A percentile compares a stretch with the other conserved stretches of the same genome.
Conservation (phyloP, 1,139 yeast genomes). For the Nakaseomyces uthaithaninus region DNA sequence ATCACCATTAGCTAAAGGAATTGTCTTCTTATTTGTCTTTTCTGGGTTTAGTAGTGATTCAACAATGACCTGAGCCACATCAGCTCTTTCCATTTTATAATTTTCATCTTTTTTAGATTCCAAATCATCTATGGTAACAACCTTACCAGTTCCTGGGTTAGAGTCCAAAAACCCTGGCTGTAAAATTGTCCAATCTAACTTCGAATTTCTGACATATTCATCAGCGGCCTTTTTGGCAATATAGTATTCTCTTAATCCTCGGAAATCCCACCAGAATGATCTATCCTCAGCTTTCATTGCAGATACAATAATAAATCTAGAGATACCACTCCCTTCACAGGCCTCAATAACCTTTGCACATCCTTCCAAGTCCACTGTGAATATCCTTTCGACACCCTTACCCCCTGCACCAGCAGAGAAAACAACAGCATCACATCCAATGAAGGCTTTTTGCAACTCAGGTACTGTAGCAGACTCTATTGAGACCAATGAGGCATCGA, state of each 20-base stretch:
- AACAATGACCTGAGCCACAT: constrained; percentile 27
- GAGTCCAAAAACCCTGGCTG: constrained; percentile 42
- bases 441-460: constrained; percentile 36
- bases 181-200: constrained; percentile 47
- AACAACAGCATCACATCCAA: constrained; percentile 50
- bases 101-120: constrained; percentile 12
- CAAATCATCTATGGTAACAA: constrained; percentile 18
- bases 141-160: constrained; percentile 37
- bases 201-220: constrained; percentile 34
- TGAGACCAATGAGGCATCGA: constrained; percentile 35
- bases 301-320: constrained; percentile 48
- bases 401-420: constrained; percentile 63
- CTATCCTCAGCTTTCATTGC: constrained; percentile 49
- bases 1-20: constrained; percentile 33
- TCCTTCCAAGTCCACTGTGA: constrained; percentile 55
- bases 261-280: constrained; percentile 34
- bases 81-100: constrained; percentile 23
- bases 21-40: constrained; percentile 27
- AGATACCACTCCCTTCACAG: constrained; percentile 38
- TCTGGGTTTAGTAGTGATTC: constrained; percentile 23
- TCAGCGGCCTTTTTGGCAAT: constrained; percentile 53
- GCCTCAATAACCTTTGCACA: constrained; percentile 55
- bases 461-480: constrained; percentile 35
- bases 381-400: constrained; percentile 38
- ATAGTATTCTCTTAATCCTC: constrained; percentile 36